These are phyloP conservation scores for Phytopythium litorale DNA, from an alignment of 352 stramenopile genomes.

Conservation along the genomic window DNA sequence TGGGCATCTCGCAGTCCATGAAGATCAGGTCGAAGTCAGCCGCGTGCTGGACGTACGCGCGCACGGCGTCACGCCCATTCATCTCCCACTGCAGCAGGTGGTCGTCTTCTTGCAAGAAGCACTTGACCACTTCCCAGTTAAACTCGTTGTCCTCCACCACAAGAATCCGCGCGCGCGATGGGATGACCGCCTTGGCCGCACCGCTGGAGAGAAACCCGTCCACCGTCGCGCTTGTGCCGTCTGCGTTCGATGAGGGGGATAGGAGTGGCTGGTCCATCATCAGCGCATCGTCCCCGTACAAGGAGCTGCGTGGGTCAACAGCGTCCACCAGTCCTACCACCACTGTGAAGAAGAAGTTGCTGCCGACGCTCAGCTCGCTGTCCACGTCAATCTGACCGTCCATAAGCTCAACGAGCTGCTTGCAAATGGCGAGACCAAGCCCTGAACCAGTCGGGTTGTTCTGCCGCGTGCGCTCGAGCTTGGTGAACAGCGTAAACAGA, in stretches of 20 bases:
- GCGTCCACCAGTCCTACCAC: conserved; percentile 62
- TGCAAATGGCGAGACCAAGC: conserved; percentile 84
- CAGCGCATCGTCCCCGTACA: conserved; percentile 53
- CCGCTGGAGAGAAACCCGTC: conserved; percentile 4
- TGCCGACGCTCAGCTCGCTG: conserved; percentile 69
- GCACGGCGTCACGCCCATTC: conserved; percentile 60
- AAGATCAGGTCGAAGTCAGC: conserved; percentile 65
- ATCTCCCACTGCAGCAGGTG: conserved; percentile 70
- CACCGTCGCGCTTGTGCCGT: conserved; percentile 22
- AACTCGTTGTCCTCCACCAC: conserved; percentile 80
- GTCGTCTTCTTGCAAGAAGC: conserved; percentile 68
- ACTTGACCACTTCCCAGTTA: conserved; percentile 79
- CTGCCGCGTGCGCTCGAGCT: conserved; percentile 70
- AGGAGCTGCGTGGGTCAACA: conserved; percentile 30
- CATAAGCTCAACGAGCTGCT: conserved; percentile 87
- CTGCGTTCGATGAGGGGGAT: conserved; percentile 33
- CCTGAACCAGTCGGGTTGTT: conserved; percentile 88
- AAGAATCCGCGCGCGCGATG: conserved; percentile 54
- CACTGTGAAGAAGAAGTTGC: conserved; percentile 85
- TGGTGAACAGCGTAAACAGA: conserved; percentile 82
- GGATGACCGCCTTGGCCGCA: conserved; percentile 25
- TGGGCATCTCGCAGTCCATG: conserved; percentile 83
- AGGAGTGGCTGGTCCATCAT: conserved; percentile 20
- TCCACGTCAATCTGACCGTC: conserved; percentile 85
- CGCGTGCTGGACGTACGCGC: conserved; percentile 47